These are phyloP conservation scores for Diplodia seriata DNA, from an alignment of 2,329 filamentous ascomycete genomes.

Conservation along the genomic window DNA sequence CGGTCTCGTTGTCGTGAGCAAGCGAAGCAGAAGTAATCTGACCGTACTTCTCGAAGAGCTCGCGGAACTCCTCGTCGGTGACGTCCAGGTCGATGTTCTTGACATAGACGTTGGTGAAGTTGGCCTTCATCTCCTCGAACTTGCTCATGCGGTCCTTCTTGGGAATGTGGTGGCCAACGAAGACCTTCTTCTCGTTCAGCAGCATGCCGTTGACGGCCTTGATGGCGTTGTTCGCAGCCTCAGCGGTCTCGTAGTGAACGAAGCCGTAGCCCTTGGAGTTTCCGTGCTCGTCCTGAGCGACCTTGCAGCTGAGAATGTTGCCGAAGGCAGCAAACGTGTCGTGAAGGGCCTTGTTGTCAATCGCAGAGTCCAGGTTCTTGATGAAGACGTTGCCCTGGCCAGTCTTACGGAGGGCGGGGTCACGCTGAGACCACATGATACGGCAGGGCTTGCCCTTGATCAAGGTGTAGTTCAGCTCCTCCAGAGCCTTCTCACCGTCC, in stretches of 20 bases:
- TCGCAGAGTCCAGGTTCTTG: conserved; percentile 98
- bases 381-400: conserved; percentile 99
- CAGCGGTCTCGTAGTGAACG: conserved; percentile 99
- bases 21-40: conserved; percentile 96
- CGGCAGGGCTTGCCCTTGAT: conserved; percentile 99
- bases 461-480: conserved; percentile 99
- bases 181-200: conserved; percentile 99
- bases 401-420: conserved; percentile 98
- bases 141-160: conserved; percentile 99
- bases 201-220: conserved; percentile 99
- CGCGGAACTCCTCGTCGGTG: conserved; percentile 92
- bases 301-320: conserved; percentile 99
- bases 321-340: conserved; percentile 98
- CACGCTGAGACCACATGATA: conserved; percentile 99
- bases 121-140: conserved; percentile 99
- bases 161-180: conserved; percentile 97
- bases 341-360: conserved; percentile 99
- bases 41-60: conserved; percentile 88
- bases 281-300: conserved; percentile 94
- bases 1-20: conserved; percentile 80
- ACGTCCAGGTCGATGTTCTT: conserved; percentile 92
- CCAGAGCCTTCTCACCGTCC: conserved; percentile 96
- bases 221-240: conserved; percentile 95
- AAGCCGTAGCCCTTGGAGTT: conserved; percentile 99
- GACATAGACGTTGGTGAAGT: conserved; percentile 99